These are phyloP conservation scores for Iris pallida DNA, from an alignment of 116 monocot genomes.

Conservation along the genomic window DNA sequence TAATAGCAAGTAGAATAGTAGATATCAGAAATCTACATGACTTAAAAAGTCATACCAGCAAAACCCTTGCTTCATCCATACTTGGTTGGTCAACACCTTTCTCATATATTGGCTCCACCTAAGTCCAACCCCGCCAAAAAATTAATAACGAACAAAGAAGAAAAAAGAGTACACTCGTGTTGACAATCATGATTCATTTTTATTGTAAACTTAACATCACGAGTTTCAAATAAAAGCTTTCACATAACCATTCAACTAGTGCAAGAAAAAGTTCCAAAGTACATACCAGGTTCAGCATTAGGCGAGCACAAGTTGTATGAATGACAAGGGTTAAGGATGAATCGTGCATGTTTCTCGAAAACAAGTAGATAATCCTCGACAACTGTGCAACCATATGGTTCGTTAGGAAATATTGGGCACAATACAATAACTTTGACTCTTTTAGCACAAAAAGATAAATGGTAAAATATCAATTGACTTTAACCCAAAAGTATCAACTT, in stretches of 20 bases:
- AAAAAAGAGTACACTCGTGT: too few relatives aligned
- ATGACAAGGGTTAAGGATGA: conserved; percentile 83
- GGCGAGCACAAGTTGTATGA: conserved; percentile 93
- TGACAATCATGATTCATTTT: too few relatives aligned
- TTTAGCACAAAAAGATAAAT: too few relatives aligned
- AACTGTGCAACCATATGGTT: conserved; percentile 44
- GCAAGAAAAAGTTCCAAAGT: not conserved
- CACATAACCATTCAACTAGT: not conserved
- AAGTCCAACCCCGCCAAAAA: not conserved
- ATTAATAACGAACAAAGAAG: conserved; percentile 5
- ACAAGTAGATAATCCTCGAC: conserved; percentile 90
- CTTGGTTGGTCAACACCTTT: conserved; percentile 86
- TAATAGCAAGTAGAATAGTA: conserved; percentile 1
- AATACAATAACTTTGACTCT: not conserved
- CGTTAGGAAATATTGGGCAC: not conserved
- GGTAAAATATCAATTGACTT: not conserved
- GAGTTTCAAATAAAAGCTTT: not conserved
- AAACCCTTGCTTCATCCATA: conserved; percentile 92
- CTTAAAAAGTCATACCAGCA: conserved; percentile 46
- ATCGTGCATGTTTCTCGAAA: conserved; percentile 98
- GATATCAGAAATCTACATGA: conserved; percentile 4
- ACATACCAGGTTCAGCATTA: conserved; percentile 91
- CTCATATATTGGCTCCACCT: conserved; percentile 99
- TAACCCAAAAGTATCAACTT: not conserved
- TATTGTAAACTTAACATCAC: too few relatives aligned